These are phyloP conservation scores for Tricladium varicosporioides DNA, from an alignment of 2,329 filamentous ascomycete genomes.

Conservation along the genomic window DNA sequence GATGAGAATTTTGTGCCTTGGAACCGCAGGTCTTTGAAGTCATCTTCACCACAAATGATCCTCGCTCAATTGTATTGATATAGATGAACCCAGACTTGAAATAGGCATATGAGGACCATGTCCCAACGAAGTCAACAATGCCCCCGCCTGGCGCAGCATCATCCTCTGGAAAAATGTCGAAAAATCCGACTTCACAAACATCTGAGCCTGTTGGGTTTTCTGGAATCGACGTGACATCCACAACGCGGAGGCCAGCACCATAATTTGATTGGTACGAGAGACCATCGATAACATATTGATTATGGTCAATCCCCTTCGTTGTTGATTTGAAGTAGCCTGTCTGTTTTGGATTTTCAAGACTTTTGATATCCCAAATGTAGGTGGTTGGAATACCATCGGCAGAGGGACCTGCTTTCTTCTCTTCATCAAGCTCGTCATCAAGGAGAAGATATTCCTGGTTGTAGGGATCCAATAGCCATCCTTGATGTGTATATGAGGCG, in stretches of 20 bases:
- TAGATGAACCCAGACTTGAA: constrained; percentile 39
- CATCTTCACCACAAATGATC: constrained; percentile 23
- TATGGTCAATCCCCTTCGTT: constrained; percentile 43
- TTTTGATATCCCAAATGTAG: constrained; percentile 48
- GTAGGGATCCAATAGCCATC: constrained; percentile 29
- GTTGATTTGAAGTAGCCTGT: constrained; percentile 41
- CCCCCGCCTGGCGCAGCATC: constrained; percentile 30
- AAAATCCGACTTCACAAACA: constrained; percentile 40
- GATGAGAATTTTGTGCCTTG: too few species aligned
- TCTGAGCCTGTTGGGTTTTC: constrained; percentile 33
- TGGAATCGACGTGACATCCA: constrained; percentile 38
- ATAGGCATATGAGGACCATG: constrained; percentile 40
- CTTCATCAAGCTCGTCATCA: constrained; percentile 41
- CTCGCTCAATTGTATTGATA: constrained; percentile 41
- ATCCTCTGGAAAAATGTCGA: constrained; percentile 33
- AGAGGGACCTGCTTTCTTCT: constrained; percentile 38
- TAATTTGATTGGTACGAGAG: constrained; percentile 49
- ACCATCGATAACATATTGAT: constrained; percentile 43
- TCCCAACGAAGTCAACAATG: constrained; percentile 40
- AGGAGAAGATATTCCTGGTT: constrained; percentile 15
- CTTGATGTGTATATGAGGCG: constrained; percentile 50
- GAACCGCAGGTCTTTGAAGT: constrained; percentile 7
- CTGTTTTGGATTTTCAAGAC: constrained; percentile 39
- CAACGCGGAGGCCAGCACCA: constrained; percentile 42
- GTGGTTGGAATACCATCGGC: constrained; percentile 46